Evolutionary conservation across 441 rosid species (phyloP).

Genomic region (Syzygium malaccense): DNA sequence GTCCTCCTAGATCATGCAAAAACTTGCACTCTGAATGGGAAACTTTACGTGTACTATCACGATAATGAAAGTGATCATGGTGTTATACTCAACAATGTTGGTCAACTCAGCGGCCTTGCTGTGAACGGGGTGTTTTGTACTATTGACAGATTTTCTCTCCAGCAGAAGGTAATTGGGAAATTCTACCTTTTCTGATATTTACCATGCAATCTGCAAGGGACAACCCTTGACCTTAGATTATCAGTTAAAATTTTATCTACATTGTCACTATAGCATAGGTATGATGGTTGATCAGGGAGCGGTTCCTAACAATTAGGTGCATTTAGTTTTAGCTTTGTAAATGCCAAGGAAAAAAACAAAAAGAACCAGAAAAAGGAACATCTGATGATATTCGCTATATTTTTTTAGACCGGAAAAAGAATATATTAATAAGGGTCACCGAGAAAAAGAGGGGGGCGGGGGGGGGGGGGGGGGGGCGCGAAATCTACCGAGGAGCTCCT

Average conservation of each 20-base stretch:
- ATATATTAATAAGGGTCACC: too few relatives aligned
- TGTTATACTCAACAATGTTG: background rate
- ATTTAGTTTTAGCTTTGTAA: background rate
- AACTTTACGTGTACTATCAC: background rate
- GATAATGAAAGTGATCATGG: background rate
- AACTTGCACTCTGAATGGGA: background rate
- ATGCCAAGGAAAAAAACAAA: background rate
- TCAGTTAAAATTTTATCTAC: background rate
- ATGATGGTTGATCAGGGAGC: background rate
- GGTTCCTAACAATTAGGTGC: background rate
- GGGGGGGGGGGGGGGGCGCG: too few relatives aligned
- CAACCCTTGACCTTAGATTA: background rate
- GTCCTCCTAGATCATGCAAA: background rate
- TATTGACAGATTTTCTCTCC: background rate
- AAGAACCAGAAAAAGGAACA: too few relatives aligned
- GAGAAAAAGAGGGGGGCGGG: too few relatives aligned
- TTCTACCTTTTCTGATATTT: background rate
- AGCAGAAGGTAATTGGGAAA: background rate
- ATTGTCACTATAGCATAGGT: background rate
- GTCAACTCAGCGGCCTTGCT: too few relatives aligned
- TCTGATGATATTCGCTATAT: too few relatives aligned
- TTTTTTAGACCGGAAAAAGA: too few relatives aligned
- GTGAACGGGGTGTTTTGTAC: background rate
- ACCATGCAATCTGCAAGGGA: background rate
- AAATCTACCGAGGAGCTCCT: background rate